Conservation (phyloP, 2,329 filamentous ascomycete genomes). For the Rhinocladiella mackenziei region DNA sequence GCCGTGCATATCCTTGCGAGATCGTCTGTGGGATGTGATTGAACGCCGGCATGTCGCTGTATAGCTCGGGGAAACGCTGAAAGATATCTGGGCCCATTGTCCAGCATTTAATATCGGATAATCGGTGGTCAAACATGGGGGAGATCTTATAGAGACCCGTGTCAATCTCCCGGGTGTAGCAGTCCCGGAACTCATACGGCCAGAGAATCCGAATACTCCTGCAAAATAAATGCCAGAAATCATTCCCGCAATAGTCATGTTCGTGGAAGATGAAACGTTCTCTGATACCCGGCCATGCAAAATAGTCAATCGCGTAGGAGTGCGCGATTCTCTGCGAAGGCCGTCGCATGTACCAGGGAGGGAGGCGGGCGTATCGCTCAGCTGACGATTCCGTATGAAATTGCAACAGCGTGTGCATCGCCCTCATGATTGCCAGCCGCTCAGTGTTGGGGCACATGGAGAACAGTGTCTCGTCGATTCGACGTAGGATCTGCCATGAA, state of each 20-base stretch:
- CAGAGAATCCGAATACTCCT: conserved; percentile 21
- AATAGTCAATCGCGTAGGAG: conserved; percentile 28
- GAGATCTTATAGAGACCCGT: conserved; percentile 28
- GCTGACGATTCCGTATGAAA: conserved; percentile 24
- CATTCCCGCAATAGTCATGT: conserved; percentile 28
- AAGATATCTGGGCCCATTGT: conserved; percentile 27
- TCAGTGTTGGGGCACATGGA: conserved; percentile 18
- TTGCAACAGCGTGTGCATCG: conserved; percentile 26
- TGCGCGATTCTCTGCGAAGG: conserved; percentile 26
- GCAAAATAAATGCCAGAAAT: conserved; percentile 26
- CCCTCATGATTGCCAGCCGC: conserved; percentile 25
- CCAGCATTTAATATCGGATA: conserved; percentile 27
- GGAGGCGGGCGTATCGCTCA: conserved; percentile 21
- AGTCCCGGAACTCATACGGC: conserved; percentile 29
- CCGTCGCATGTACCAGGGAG: conserved; percentile 26
- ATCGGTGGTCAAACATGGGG: conserved; percentile 24
- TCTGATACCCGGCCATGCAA: conserved; percentile 28
- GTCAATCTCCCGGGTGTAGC: conserved; percentile 25
- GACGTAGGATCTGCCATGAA: conserved; percentile 25
- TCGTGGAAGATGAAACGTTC: conserved; percentile 28
- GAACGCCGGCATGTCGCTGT: conserved; percentile 25
- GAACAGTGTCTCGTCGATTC: conserved; percentile 27
- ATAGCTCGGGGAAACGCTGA: conserved; percentile 25
- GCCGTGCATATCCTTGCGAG: too few relatives aligned
- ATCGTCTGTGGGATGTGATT: conserved; percentile 20